These are phyloP conservation scores for Melaleuca alternifolia DNA, from an alignment of 345 rosid species.

Conservation along the genomic window DNA sequence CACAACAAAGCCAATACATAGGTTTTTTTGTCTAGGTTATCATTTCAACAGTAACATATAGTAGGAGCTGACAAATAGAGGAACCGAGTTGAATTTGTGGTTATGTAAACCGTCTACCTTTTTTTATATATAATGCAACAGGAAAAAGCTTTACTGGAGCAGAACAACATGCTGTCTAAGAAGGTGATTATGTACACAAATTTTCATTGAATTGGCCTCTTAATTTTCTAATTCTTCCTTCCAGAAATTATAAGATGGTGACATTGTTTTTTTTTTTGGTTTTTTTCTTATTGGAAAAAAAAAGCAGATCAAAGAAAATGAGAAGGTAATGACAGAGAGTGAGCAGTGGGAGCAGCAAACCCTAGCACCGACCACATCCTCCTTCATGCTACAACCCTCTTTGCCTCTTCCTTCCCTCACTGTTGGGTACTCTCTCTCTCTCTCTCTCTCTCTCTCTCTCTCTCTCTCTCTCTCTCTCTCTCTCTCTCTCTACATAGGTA, in stretches of 20 bases:
- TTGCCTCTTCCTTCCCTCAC: conserved; percentile 19
- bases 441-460: not conserved
- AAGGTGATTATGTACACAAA: conserved; percentile 26
- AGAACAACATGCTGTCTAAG: conserved; percentile 40
- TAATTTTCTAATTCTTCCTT: not conserved
- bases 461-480: not conserved
- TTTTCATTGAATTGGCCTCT: not conserved
- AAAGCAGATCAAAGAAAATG: conserved; percentile 26
- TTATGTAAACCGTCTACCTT: not conserved
- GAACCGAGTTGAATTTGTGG: not conserved
- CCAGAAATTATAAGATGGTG: not conserved
- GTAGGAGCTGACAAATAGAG: not conserved
- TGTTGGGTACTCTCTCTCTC: conserved; percentile 31
- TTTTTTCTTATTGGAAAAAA: not conserved
- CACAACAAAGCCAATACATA: not conserved
- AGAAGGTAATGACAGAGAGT: conserved; percentile 12
- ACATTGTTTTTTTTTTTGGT: not conserved
- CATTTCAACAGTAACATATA: not conserved
- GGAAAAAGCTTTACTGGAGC: conserved; percentile 49
- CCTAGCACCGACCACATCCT: conserved; percentile 8
- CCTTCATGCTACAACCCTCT: conserved; percentile 8
- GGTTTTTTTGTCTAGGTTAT: not conserved
- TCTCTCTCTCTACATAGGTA: not conserved
- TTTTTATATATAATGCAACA: conserved; percentile 5
- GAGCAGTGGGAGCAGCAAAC: conserved; percentile 22